Base-by-base conservation (phyloP, 257 asterid genomes). In the Solanum virginianum region DNA sequence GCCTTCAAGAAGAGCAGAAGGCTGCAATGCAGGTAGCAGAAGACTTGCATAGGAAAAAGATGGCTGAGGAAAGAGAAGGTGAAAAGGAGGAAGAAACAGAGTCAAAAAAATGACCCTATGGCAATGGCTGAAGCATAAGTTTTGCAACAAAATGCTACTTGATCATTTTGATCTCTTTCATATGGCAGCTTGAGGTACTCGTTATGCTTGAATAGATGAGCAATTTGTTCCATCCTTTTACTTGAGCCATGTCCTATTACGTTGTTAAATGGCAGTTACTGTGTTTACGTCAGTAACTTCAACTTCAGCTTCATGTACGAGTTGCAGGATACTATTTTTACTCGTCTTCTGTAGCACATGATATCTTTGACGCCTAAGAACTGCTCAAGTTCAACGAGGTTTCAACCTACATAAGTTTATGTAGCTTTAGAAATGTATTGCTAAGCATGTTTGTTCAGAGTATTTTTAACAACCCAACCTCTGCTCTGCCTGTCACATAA, bases 61-160 rank as follows among this genome's bases (percentile, higher is more conserved):
- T 93, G 91, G 95, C 95, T 0, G 98, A 94, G 89, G 95, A 93
- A 79, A 87, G 95, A 88, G 98, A 96, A 26, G 98, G 99, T 29
- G 98, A 96, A 84, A 93, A 93, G 87, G 98, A 92, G 0, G 95
- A 94, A 51, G 94, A 89, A 36, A 69, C 80, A 7, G 90, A 79
- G 47, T 86, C 43, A 43, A 80, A 47, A 47, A 47, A 91, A 88
- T 20, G 98, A 94, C 83, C 97, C 95, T 1, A 94, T 95, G 97
- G 93, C 93, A 49, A 49, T 11, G 87, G 97, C 97, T 26, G 99
- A 94, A 89, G 95, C 92, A 0, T 93, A 92, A 86, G 95, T 91
- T 82, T 89, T 94, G 92, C 91, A 87, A 85, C 92, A 92, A 45
- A 92, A 84, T 83, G 89, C 89, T 41, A 85, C 90, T 39, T 91